Evolutionary conservation across 192 early-diverging fungal genomes (phyloP), one percentile per base, ranked within the genome.

Genomic region (Podila minutissima): DNA sequence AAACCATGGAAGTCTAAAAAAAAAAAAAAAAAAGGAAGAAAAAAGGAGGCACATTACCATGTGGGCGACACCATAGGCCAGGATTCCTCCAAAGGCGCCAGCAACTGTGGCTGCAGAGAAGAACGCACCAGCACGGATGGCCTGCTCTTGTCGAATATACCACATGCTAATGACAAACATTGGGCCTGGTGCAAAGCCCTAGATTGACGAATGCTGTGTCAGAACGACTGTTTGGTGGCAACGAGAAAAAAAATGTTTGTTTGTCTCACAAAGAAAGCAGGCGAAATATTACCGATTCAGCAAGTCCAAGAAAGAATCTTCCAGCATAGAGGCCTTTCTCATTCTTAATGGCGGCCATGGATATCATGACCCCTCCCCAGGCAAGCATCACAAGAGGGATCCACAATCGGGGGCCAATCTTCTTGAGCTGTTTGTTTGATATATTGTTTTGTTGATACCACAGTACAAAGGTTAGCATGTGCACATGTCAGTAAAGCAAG

Each of bases 51-150:
- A 17, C 8, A 17, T 1, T 46, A 46, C 41, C 41, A 46, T 46
- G 41, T 84, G 48, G 22, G 68, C 59, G 60, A 91, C 87, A 46
- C 78, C 85, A 82, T 89, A 91, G 50, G 88, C 89, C 51, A 90
- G 62, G 8, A 91, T 66, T 46, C 88, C 91, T 35, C 89, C 88
- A 64, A 91, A 85, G 17, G 84, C 84, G 49, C 84, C 84, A 32
- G 87, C 86, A 22, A 88, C 66, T 0, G 76, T 82, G 19, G 86
- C 63, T 15, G 72, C 83, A 8, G 74, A 48, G 46, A 83, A 90
- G 57, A 87, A 89, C 4, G 82, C 22, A 12, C 83, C 86, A 20
- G 88, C 65, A 19, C 89, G 83, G 26, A 76, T 62, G n/a, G 85
- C 81, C 46, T 86, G 83, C 62, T 90, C 88, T 12, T 48, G 26